A percentile compares a stretch with the other conserved stretches of the same genome.
phyloP scores from a whole-genome alignment of 345 rosid genomes.

The Orychophragmus violaceus region DNA sequence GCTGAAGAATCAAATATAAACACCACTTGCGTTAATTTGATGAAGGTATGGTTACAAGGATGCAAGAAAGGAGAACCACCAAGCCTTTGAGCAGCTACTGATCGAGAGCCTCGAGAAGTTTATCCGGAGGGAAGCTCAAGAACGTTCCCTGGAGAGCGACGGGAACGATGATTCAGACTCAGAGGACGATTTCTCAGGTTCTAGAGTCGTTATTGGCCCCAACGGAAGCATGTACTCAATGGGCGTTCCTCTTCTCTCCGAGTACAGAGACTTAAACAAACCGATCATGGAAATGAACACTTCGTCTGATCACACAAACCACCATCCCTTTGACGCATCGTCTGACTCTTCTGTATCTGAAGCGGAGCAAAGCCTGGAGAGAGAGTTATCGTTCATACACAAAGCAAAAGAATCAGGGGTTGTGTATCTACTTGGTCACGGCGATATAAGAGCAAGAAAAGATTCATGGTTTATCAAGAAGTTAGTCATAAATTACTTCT shows the following conservation, averaged over 20 bases:
- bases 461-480: conserved; percentile 98
- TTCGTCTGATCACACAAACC: conserved; percentile 26
- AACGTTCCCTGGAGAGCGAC: conserved; percentile 82
- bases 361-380: conserved; percentile 81
- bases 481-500: conserved; percentile 82
- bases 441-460: conserved; percentile 91
- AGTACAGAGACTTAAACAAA: conserved; percentile 37
- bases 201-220: conserved; percentile 71
- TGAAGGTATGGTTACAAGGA: too few relatives aligned
- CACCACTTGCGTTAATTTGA: too few relatives aligned
- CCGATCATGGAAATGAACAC: conserved; percentile 53
- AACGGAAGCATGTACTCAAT: conserved; percentile 90
- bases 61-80: conserved; percentile 88
- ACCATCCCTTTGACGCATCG: conserved; percentile 21
- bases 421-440: conserved; percentile 97
- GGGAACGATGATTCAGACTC: conserved; percentile 64
- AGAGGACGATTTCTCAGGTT: conserved; percentile 43
- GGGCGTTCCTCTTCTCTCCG: conserved; percentile 72
- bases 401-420: conserved; percentile 92
- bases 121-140: conserved; percentile 91
- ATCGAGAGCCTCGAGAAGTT: too few relatives aligned
- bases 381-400: conserved; percentile 85
- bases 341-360: conserved; percentile 37
- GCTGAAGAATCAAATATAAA: not conserved
- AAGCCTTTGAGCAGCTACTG: too few relatives aligned